Evolutionary conservation across 2,329 filamentous ascomycete genomes (phyloP).

Genomic region (Xylaria sp.): DNA sequence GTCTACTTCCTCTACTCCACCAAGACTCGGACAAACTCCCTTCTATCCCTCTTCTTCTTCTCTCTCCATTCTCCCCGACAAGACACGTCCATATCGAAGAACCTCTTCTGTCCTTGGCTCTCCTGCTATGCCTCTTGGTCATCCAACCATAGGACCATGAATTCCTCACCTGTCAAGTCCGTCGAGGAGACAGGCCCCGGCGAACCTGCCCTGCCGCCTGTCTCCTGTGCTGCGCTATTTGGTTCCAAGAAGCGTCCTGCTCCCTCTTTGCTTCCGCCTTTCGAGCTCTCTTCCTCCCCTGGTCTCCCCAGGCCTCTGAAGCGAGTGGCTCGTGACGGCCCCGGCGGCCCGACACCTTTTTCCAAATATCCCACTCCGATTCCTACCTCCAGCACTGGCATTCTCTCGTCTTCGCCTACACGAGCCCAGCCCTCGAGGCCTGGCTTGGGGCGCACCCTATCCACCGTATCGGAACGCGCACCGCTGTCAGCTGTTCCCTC

Average conservation of each 20-base stretch:
- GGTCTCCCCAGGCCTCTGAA: slow-evolving; percentile 75
- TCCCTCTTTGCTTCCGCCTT: slow-evolving; percentile 78
- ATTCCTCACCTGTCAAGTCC: slow-evolving; percentile 45
- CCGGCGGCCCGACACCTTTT: slow-evolving; percentile 58
- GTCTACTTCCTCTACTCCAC: not conserved
- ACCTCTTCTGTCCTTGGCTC: slow-evolving; percentile 6
- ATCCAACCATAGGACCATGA: slow-evolving; percentile 42
- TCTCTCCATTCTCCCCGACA: slow-evolving; percentile 5
- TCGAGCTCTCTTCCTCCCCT: slow-evolving; percentile 84
- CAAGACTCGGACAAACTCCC: not conserved
- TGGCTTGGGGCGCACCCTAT: slow-evolving; percentile 68
- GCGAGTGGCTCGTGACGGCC: slow-evolving; percentile 65
- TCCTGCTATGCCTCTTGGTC: slow-evolving; percentile 45
- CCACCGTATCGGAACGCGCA: slow-evolving; percentile 77
- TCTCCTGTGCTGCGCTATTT: slow-evolving; percentile 47
- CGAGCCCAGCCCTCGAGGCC: slow-evolving; percentile 60
- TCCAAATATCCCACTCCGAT: slow-evolving; percentile 91
- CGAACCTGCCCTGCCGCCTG: slow-evolving; percentile 52
- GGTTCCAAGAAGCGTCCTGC: slow-evolving; percentile 73
- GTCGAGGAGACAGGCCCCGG: slow-evolving; percentile 51
- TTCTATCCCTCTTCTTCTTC: not conserved
- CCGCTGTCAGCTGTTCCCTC: slow-evolving; percentile 87
- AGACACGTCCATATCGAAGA: not conserved
- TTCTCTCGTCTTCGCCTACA: slow-evolving; percentile 87
- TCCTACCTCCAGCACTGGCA: slow-evolving; percentile 92